A percentile compares a stretch with the other conserved stretches of the same genome.
These are phyloP conservation scores for Irpex rosettiformis DNA, from an alignment of 1,284 basidiomycete genomes.

Conservation along the genomic window DNA sequence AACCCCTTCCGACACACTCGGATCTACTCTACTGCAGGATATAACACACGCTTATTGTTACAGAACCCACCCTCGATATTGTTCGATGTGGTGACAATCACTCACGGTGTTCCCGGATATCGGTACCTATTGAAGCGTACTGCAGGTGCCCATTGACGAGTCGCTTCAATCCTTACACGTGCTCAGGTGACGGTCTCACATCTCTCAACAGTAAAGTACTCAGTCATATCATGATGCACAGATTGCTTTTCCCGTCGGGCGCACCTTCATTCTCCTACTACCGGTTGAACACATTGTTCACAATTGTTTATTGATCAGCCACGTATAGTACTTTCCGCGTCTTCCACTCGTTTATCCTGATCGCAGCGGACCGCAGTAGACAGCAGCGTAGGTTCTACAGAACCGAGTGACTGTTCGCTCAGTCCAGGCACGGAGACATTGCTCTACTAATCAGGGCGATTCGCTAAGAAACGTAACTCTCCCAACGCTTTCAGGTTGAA, in stretches of 20 bases:
- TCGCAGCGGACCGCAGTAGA: neutral
- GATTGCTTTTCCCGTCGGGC: neutral
- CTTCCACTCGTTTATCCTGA: neutral
- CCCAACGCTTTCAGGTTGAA: neutral
- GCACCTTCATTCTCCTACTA: no score
- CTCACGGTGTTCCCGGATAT: no score
- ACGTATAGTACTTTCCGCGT: neutral
- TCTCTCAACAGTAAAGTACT: neutral
- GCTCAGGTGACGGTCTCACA: neutral
- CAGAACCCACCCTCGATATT: no score
- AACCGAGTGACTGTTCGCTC: neutral
- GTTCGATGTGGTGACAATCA: no score
- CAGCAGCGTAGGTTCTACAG: neutral
- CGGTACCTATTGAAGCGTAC: no score
- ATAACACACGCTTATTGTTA: no score
- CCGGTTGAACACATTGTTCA: no score
- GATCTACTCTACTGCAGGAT: no score
- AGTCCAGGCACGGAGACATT: neutral
- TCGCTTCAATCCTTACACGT: no score
- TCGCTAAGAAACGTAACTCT: neutral
- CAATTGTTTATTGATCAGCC: no score
- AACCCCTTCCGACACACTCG: no score
- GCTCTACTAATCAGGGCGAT: neutral
- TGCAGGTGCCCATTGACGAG: no score
- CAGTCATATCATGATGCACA: neutral